Conservation (phyloP, 2,329 filamentous ascomycete genomes). For the Phyllosticta citriasiana region DNA sequence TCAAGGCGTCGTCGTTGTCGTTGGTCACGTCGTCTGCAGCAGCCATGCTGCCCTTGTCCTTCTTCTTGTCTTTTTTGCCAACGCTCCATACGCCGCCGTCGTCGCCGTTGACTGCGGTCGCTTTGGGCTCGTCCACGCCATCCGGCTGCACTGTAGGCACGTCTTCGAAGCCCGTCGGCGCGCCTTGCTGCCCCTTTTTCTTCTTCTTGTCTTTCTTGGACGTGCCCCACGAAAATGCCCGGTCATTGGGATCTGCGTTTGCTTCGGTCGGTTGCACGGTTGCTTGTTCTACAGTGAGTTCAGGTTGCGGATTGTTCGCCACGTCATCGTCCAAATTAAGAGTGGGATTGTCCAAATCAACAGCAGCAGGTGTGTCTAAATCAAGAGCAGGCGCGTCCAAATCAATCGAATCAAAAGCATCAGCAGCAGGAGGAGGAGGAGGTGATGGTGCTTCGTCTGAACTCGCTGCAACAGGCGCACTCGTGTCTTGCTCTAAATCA, state of each 20-base stretch:
- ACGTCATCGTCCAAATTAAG: constrained; percentile 15
- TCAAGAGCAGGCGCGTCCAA: background rate
- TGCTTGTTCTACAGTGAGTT: constrained; percentile 3
- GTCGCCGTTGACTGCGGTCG: background rate
- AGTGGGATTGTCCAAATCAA: background rate
- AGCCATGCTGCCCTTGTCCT: constrained; percentile 18
- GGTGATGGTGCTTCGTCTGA: background rate
- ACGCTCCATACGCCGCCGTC: constrained; percentile 11
- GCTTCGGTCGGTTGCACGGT: background rate
- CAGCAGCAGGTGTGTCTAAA: background rate
- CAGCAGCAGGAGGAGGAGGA: background rate
- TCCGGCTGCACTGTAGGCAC: constrained; percentile 12
- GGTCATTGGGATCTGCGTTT: constrained; percentile 15
- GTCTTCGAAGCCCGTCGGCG: constrained; percentile 22
- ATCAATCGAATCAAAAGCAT: background rate
- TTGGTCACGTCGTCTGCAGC: constrained; percentile 6
- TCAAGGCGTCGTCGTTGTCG: constrained; percentile 2
- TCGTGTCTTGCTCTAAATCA: background rate
- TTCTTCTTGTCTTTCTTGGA: constrained; percentile 24
- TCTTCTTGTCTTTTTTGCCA: constrained; percentile 20
- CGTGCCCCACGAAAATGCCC: constrained; percentile 18
- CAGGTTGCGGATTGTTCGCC: constrained; percentile 2
- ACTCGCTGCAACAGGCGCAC: background rate
- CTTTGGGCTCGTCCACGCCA: constrained; percentile 1
- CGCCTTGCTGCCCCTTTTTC: constrained; percentile 22